A percentile compares a stretch with the other conserved stretches of the same genome.
These are phyloP conservation scores for Nephelium lappaceum DNA, from an alignment of 345 rosid species.

Conservation along the genomic window DNA sequence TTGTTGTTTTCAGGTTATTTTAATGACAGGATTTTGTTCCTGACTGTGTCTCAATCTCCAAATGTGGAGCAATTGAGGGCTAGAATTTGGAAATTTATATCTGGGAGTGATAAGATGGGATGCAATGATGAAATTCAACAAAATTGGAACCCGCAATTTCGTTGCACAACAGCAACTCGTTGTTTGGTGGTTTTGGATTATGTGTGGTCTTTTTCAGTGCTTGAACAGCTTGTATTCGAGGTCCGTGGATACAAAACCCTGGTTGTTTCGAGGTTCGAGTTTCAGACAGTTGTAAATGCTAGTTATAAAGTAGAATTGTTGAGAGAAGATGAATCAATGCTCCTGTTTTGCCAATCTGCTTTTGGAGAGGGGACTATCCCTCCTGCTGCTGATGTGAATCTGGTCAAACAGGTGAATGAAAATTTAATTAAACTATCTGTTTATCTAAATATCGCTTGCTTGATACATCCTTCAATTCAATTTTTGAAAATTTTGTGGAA, in stretches of 20 bases:
- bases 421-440: background rate
- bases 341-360: too few species aligned
- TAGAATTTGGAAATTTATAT: too few species aligned
- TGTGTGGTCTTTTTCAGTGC: conserved; percentile 71
- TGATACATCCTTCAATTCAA: background rate
- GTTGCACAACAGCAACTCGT: conserved; percentile 23
- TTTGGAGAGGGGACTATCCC: too few species aligned
- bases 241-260: conserved; percentile 66
- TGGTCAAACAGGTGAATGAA: too few species aligned
- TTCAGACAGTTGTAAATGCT: conserved; percentile 38
- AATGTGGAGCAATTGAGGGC: too few species aligned
- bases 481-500: conserved; percentile 12
- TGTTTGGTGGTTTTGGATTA: conserved; percentile 78
- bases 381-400: too few species aligned
- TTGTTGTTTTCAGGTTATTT: too few species aligned
- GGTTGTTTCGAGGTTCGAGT: conserved; percentile 74
- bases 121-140: too few species aligned
- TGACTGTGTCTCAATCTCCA: too few species aligned
- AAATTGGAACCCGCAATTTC: conserved; percentile 37
- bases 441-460: conserved; percentile 1
- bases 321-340: too few species aligned
- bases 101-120: too few species aligned
- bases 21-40: too few species aligned
- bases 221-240: conserved; percentile 56
- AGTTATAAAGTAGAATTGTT: conserved; percentile 59